A percentile compares a stretch with the other conserved stretches of the same genome.
phyloP scores from a whole-genome alignment of 2,329 filamentous ascomycete genomes.

The Aspergillus sp. region DNA sequence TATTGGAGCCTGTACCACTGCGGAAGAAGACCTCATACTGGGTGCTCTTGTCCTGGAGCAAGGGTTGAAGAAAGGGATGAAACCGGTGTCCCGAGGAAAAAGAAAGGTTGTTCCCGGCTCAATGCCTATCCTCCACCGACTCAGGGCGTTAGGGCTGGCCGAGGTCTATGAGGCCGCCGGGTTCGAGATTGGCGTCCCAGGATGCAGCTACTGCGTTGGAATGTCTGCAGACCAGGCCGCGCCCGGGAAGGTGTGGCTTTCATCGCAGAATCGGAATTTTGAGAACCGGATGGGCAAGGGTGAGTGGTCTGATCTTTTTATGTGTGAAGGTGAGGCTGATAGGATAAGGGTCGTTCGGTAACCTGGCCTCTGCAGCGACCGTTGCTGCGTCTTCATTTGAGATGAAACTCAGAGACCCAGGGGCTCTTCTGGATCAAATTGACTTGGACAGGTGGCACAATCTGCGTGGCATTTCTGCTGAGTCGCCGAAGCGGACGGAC shows the following conservation, averaged over 20 bases:
- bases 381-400: constrained; percentile 48
- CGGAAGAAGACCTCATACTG: constrained; percentile 46
- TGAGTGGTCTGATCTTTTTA: constrained; percentile 6
- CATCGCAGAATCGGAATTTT: constrained; percentile 49
- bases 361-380: constrained; percentile 45
- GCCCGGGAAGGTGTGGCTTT: constrained; percentile 44
- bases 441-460: constrained; percentile 19
- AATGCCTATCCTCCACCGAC: constrained; percentile 36
- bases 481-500: too few species aligned
- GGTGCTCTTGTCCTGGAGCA: constrained; percentile 41
- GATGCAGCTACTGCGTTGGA: constrained; percentile 47
- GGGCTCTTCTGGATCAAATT: constrained; percentile 26
- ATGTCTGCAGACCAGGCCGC: constrained; percentile 42
- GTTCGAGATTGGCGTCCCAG: constrained; percentile 42
- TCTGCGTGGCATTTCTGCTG: neutral
- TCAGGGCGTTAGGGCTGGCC: constrained; percentile 34
- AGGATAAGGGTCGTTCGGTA: constrained; percentile 40
- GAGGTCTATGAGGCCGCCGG: constrained; percentile 42
- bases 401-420: constrained; percentile 44
- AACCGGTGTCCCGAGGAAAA: constrained; percentile 31
- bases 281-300: constrained; percentile 46
- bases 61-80: constrained; percentile 33
- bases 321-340: too few species aligned
- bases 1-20: constrained; percentile 48
- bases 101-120: constrained; percentile 44